Evolutionary conservation across 1,284 basidiomycete genomes (phyloP).

Genomic region (Trichosporon faecale): DNA sequence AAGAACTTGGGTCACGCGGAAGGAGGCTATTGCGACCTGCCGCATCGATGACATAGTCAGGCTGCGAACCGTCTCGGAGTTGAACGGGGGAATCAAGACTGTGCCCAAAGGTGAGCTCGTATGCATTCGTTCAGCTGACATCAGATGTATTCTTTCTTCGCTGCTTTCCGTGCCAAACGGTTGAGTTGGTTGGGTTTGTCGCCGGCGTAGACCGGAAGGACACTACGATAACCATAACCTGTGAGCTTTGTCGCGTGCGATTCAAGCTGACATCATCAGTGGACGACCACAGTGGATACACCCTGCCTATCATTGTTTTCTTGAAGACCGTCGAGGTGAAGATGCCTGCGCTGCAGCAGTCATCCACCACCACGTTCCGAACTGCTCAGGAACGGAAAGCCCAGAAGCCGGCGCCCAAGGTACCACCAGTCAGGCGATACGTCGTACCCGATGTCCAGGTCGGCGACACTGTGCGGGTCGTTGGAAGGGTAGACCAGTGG

Average conservation of each 20-base stretch:
- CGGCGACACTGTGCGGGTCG: constrained; percentile 41
- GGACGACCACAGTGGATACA: background rate
- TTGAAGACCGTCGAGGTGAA: background rate
- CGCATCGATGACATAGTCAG: constrained; percentile 37
- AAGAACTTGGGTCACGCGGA: constrained; percentile 30
- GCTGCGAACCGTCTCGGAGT: constrained; percentile 23
- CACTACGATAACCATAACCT: constrained; percentile 28
- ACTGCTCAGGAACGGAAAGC: constrained; percentile 9
- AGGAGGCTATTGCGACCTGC: constrained; percentile 39
- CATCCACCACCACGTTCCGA: background rate
- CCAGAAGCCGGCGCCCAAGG: background rate
- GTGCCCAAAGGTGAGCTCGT: constrained; percentile 17
- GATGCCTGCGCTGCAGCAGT: background rate
- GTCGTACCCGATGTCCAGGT: constrained; percentile 37
- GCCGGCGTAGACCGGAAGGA: constrained; percentile 45
- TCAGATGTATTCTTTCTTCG: constrained; percentile 43
- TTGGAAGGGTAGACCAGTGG: constrained; percentile 44
- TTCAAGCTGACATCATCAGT: constrained; percentile 5
- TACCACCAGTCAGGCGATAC: constrained; percentile 22
- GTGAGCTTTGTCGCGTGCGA: constrained; percentile 19
- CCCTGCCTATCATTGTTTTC: background rate
- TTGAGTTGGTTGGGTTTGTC: constrained; percentile 47
- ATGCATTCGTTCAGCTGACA: background rate
- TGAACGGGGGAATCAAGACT: background rate
- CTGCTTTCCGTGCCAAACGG: constrained; percentile 38